Conservation (phyloP, 75 land plant genomes). For the Picea glauca region DNA sequence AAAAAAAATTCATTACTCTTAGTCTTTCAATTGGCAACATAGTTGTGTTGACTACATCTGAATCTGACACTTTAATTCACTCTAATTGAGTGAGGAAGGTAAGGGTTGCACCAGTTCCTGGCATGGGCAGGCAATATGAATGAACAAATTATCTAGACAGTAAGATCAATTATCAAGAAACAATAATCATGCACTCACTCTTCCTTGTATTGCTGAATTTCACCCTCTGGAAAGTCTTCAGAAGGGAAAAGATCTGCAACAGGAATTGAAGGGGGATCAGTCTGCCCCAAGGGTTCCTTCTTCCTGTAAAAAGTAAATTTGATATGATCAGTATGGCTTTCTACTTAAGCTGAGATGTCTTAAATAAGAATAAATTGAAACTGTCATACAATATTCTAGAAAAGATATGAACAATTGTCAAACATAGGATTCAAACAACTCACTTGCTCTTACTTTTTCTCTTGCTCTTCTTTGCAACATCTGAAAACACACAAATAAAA, state of each 20-base stretch:
- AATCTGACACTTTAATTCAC: not conserved
- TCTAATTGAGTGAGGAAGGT: not conserved
- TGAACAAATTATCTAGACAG: not conserved
- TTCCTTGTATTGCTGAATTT: slow-evolving; percentile 92
- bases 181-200: slow-evolving; percentile 54
- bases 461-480: slow-evolving; percentile 88
- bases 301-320: slow-evolving; percentile 36
- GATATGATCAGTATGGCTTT: not conserved
- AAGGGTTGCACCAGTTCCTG: slow-evolving; percentile 4
- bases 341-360: not conserved
- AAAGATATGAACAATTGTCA: not conserved
- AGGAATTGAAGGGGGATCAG: slow-evolving; percentile 96
- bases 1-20: not conserved
- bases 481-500: slow-evolving; percentile 25
- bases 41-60: not conserved
- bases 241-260: slow-evolving; percentile 81
- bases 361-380: not conserved
- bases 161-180: not conserved
- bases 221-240: slow-evolving; percentile 96
- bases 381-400: not conserved
- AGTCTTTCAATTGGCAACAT: not conserved
- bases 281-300: slow-evolving; percentile 70
- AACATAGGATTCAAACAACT: slow-evolving; percentile 18
- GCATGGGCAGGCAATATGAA: not conserved
- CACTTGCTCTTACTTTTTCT: slow-evolving; percentile 90